Evolutionary conservation across 257 asterid species (phyloP).

Genomic region (Avicennia marina): DNA sequence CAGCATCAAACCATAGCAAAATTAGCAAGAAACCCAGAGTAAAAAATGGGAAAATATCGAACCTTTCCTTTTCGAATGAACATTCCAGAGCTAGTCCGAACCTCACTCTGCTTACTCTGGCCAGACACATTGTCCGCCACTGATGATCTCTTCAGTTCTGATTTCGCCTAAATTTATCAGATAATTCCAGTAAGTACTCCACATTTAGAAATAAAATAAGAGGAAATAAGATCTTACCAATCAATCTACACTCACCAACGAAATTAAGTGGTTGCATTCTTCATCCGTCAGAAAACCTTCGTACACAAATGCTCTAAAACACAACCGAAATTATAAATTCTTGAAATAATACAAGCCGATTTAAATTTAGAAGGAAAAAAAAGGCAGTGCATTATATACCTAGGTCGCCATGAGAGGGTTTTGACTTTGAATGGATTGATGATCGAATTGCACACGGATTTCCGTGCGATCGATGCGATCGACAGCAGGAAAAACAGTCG

Average conservation of each 20-base stretch:
- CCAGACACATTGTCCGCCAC: conserved; percentile 90
- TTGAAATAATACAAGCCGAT: background rate
- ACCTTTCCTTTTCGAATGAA: conserved; percentile 83
- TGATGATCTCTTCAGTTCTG: conserved; percentile 84
- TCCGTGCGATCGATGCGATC: conserved; percentile 44
- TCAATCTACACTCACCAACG: conserved; percentile 55
- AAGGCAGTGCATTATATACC: conserved; percentile 28
- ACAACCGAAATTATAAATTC: background rate
- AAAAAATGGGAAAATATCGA: conserved; percentile 21
- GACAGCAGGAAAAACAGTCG: conserved; percentile 31
- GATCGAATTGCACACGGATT: conserved; percentile 46
- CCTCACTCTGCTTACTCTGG: conserved; percentile 66
- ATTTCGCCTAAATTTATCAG: conserved; percentile 57
- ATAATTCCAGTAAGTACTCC: conserved; percentile 9
- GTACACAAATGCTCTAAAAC: conserved; percentile 81
- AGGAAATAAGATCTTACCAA: background rate
- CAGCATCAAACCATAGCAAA: conserved; percentile 3
- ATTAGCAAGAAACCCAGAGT: no score
- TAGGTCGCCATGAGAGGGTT: conserved; percentile 82
- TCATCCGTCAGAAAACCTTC: conserved; percentile 83
- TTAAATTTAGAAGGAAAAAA: background rate
- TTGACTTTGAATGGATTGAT: conserved; percentile 92
- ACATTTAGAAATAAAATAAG: background rate
- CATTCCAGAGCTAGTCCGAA: conserved; percentile 97
- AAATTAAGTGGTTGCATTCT: conserved; percentile 83